Percentiles rank a stretch among this genome's conserved stretches.
These are phyloP conservation scores for Erythrophleum ivorense DNA, from an alignment of 331 rosid genomes.

Conservation along the genomic window DNA sequence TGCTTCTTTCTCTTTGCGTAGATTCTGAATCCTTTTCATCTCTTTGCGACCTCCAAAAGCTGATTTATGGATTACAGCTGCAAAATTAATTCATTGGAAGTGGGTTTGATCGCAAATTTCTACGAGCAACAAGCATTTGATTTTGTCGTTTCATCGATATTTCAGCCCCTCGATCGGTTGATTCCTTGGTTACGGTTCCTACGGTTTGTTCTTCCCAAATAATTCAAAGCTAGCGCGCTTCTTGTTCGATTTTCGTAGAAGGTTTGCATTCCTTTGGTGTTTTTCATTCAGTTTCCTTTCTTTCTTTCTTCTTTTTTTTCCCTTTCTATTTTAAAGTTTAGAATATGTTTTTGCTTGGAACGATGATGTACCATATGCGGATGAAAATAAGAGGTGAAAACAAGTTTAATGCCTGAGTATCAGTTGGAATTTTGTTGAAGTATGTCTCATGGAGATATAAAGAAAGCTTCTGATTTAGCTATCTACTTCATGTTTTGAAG, in stretches of 20 bases:
- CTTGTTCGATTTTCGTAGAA: constrained; percentile 24
- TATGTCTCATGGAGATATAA: not conserved
- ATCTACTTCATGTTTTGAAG: not conserved
- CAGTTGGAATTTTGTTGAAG: not conserved
- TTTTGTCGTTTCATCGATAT: constrained; percentile 36
- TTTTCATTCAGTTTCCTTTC: constrained; percentile 10
- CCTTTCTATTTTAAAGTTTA: not conserved
- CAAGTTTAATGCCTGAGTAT: not conserved
- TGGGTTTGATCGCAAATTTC: constrained; percentile 27
- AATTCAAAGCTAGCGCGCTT: constrained; percentile 17
- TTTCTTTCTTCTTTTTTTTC: too few relatives aligned
- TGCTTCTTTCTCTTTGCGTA: not conserved
- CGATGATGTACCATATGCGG: not conserved
- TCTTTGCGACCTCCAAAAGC: constrained; percentile 16
- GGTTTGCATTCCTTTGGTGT: constrained; percentile 42
- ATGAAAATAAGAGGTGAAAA: not conserved
- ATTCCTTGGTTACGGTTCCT: constrained; percentile 51
- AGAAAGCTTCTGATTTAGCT: not conserved
- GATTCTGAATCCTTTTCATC: not conserved
- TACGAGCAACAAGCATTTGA: constrained; percentile 32
- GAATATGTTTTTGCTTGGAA: constrained; percentile 20
- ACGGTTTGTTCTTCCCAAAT: constrained; percentile 40
- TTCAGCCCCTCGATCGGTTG: constrained; percentile 46
- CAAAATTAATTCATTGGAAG: constrained; percentile 44
- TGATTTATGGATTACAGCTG: constrained; percentile 59